A percentile compares a stretch with the other conserved stretches of the same genome.
These are phyloP conservation scores for Kickxella alabastrina DNA, from an alignment of 192 early-diverging fungal genomes.

Conservation along the genomic window DNA sequence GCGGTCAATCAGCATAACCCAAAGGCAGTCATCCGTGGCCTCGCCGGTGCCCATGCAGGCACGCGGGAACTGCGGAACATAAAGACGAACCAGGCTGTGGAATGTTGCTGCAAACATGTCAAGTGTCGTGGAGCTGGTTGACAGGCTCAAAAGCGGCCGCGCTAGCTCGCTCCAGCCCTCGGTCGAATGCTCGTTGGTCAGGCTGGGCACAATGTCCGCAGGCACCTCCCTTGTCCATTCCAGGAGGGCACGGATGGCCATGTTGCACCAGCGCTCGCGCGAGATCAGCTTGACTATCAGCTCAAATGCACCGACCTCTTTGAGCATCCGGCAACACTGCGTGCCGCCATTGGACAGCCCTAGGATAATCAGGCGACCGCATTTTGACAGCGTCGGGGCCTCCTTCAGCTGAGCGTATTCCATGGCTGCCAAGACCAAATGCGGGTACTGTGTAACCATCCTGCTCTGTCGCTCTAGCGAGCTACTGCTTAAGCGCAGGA, in stretches of 20 bases:
- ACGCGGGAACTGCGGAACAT: conserved; percentile 38
- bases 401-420: conserved; percentile 44
- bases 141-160: conserved; percentile 42
- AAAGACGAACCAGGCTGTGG: conserved; percentile 39
- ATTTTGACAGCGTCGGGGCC: conserved; percentile 36
- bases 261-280: conserved; percentile 50
- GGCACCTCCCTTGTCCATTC: conserved; percentile 47
- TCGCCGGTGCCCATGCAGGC: conserved; percentile 47
- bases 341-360: conserved; percentile 38
- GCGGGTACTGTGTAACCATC: conserved; percentile 37
- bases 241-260: conserved; percentile 48
- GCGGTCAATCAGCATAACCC: conserved; percentile 51
- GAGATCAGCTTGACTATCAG: conserved; percentile 52
- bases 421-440: conserved; percentile 39
- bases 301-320: conserved; percentile 48
- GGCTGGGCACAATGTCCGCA: conserved; percentile 38
- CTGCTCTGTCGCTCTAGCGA: conserved; percentile 39
- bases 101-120: conserved; percentile 49
- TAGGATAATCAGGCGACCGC: conserved; percentile 38
- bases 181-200: conserved; percentile 32
- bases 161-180: conserved; percentile 47
- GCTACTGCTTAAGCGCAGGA: conserved; percentile 42
- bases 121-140: conserved; percentile 48
- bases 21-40: conserved; percentile 29
- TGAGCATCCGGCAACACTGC: conserved; percentile 49